These are phyloP conservation scores for Penicillium sp. DNA, from an alignment of 2,329 filamentous ascomycete species.

Conservation along the genomic window DNA sequence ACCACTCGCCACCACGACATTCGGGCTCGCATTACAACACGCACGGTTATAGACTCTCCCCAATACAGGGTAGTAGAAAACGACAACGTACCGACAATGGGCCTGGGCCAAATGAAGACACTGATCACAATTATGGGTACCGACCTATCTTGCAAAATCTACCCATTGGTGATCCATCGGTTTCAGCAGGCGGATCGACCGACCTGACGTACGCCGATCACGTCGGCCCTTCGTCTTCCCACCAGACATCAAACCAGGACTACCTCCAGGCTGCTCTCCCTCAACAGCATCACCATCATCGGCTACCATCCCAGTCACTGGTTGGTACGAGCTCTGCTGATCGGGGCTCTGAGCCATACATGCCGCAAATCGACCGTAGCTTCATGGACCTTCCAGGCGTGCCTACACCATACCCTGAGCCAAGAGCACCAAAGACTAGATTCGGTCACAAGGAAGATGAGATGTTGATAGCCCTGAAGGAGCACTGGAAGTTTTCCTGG, in stretches of 20 bases:
- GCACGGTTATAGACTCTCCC: conserved; percentile 33
- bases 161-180: conserved; percentile 29
- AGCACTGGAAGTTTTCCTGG: conserved; percentile 93
- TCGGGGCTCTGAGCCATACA: neutral
- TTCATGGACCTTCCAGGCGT: conserved; percentile 85
- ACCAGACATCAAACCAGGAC: conserved; percentile 29
- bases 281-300: conserved; percentile 76
- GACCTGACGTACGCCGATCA: conserved; percentile 40
- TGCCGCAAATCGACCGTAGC: conserved; percentile 53
- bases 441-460: conserved; percentile 63
- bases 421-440: conserved; percentile 35
- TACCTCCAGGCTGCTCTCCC: conserved; percentile 45
- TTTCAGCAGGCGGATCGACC: conserved; percentile 34
- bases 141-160: conserved; percentile 32
- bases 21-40: conserved; percentile 32
- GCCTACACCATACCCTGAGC: conserved; percentile 76
- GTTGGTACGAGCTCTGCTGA: conserved; percentile 62
- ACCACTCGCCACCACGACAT: conserved; percentile 38
- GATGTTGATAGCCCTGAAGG: conserved; percentile 83
- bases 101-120: conserved; percentile 22
- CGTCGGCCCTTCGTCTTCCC: conserved; percentile 32
- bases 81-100: conserved; percentile 36
- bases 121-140: conserved; percentile 19
- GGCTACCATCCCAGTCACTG: conserved; percentile 70
- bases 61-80: conserved; percentile 36